Conservation (phyloP, 805 yeast species). For the Metschnikowia picachoensis region DNA sequence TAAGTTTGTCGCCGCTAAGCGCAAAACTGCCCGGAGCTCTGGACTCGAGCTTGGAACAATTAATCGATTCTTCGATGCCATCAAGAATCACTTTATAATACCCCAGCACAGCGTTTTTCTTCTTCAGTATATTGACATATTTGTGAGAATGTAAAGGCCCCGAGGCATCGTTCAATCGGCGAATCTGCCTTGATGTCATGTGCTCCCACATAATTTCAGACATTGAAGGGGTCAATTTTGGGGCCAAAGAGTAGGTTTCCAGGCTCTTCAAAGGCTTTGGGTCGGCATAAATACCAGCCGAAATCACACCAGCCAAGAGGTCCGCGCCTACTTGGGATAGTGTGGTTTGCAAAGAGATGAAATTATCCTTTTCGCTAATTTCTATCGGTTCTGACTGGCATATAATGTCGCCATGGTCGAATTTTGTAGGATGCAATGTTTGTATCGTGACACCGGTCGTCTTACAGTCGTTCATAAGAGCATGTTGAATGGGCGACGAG, state of each 20-base stretch:
- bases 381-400: constrained; percentile 47
- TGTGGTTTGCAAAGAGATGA: constrained; percentile 41
- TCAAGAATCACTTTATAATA: constrained; percentile 43
- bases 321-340: constrained; percentile 63
- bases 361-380: constrained; percentile 43
- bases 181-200: constrained; percentile 34
- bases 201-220: constrained; percentile 46
- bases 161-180: constrained; percentile 45
- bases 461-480: constrained; percentile 60
- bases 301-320: constrained; percentile 46
- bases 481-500: constrained; percentile 83
- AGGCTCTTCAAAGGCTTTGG: neutral
- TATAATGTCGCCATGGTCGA: constrained; percentile 75
- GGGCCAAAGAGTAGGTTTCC: constrained; percentile 50
- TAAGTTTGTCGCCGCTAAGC: constrained; percentile 21
- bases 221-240: constrained; percentile 45
- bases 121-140: constrained; percentile 31
- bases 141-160: constrained; percentile 53
- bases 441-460: constrained; percentile 85
- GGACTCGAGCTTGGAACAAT: neutral
- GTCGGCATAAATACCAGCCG: constrained; percentile 23
- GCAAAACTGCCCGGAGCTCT: constrained; percentile 22
- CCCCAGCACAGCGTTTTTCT: constrained; percentile 20
- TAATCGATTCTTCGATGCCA: constrained; percentile 24
- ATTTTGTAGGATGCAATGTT: constrained; percentile 81